Conservation (phyloP, 2,329 filamentous ascomycete genomes). For the Fusarium chuoi region DNA sequence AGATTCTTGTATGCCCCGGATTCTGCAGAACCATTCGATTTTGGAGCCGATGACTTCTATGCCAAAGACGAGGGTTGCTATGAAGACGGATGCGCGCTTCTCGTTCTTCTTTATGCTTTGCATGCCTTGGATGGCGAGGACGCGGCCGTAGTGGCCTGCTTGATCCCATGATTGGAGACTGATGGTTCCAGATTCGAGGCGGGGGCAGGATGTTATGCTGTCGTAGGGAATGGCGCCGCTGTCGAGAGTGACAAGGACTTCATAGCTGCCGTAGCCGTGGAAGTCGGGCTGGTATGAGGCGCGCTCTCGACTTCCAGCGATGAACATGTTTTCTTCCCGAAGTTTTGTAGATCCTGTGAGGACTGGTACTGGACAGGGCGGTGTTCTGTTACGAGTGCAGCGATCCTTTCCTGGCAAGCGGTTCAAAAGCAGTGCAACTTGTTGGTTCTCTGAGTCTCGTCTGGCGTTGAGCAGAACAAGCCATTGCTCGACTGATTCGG, state of each 20-base stretch:
- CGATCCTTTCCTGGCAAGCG: conserved; percentile 14
- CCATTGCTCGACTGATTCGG: conserved; percentile 23
- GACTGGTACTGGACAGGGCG: not conserved
- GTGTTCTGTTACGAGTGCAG: conserved; percentile 13
- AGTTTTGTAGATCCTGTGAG: conserved; percentile 8
- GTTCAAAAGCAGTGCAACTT: conserved; percentile 9
- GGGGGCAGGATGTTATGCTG: conserved; percentile 4
- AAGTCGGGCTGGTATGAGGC: conserved; percentile 7
- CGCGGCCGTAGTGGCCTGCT: conserved; percentile 5
- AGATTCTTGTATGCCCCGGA: not conserved
- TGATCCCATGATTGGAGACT: conserved; percentile 14
- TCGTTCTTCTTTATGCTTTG: conserved; percentile 22
- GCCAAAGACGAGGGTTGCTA: conserved; percentile 11
- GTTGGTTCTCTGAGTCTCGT: conserved; percentile 18
- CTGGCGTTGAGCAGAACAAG: conserved; percentile 15
- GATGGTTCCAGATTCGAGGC: not conserved
- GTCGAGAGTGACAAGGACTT: conserved; percentile 9
- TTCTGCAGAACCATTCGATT: conserved; percentile 20
- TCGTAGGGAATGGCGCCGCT: conserved; percentile 12
- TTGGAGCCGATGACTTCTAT: not conserved
- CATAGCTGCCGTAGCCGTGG: not conserved
- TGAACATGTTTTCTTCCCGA: conserved; percentile 13
- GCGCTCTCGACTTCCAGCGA: conserved; percentile 11
- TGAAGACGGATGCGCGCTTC: conserved; percentile 18
- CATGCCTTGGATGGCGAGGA: conserved; percentile 15